Evolutionary conservation across 139 green algal genomes (phyloP), one percentile per base, ranked within the genome.

Genomic region (Ettlia oleoabundans): DNA sequence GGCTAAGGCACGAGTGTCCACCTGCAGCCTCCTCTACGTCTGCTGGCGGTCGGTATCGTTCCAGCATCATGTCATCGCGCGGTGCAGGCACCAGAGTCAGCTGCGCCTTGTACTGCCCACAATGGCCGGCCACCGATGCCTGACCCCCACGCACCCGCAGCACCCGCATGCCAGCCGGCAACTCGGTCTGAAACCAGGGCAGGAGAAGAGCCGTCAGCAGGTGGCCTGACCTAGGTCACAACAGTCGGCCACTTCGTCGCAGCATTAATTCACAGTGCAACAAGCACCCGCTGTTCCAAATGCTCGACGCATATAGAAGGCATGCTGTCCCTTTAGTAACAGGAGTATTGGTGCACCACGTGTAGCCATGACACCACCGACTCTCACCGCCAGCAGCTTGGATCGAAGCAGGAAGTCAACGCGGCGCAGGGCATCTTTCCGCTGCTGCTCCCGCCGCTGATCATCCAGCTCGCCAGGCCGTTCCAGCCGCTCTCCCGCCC

Each of bases 11-110:
- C n/a, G n/a, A n/a, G 24, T 21, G n/a, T 47, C n/a, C 71, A 78
- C 71, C 71, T 78, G 35, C 73, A 3, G 73, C 53, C 28, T 53
- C 73, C 73, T 68, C 72, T 18, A 47, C 6, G 3, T 78, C 73
- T 6, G 32, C 70, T 5, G 35, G 61, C 0, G 73, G 70, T 2
- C 66, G 32, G 47, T 76, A 86, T 62, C 84, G 84, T 18, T 61
- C 51, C 15, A 86, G 58, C 1, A 53, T 84, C 26, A 86, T 73
- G 3, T 80, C 35, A 22, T 82, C 58, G 43, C 38, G 22, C 3
- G 86, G 86, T 10, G 78, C 65, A 5, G 86, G 86, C 64, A 89
- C 86, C 53, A 90, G 84, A 2, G 77, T 85, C 6, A 90, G 75
- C 7, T 28, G 28, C 35, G 81, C 58, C 28, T 66, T 70, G 65